Evolutionary conservation across 768 basidiomycete species (phyloP).

Genomic region (Agaricus blazei): DNA sequence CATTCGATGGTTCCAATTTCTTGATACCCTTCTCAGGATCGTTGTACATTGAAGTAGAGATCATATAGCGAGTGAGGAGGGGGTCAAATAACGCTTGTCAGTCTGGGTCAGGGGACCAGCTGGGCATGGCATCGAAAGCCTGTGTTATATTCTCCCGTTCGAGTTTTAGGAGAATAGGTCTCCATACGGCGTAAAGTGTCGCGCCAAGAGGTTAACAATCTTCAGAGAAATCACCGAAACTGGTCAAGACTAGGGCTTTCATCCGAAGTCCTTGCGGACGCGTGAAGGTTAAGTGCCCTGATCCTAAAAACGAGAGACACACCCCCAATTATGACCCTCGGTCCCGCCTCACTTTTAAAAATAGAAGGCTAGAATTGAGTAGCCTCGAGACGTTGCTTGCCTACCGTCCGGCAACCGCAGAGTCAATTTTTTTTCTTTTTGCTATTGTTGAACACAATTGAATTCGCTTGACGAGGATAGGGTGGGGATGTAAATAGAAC

Average conservation of each 20-base stretch:
- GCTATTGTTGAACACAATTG: too few relatives aligned
- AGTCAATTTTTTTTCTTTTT: too few relatives aligned
- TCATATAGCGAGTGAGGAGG: conserved; percentile 9
- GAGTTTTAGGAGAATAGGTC: conserved; percentile 13
- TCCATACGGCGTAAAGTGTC: conserved; percentile 24
- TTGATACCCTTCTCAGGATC: conserved; percentile 34
- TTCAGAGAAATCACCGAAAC: conserved; percentile 36
- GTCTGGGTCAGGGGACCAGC: background rate
- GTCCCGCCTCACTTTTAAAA: background rate
- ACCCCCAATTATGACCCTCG: background rate
- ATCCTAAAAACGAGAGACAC: background rate
- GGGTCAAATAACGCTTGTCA: too few relatives aligned
- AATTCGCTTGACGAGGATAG: too few relatives aligned
- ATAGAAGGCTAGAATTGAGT: background rate
- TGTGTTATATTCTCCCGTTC: conserved; percentile 18
- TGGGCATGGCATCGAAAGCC: background rate
- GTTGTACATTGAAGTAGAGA: conserved; percentile 20
- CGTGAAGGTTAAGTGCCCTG: conserved; percentile 7
- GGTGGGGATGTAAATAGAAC: too few relatives aligned
- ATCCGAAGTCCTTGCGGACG: conserved; percentile 32
- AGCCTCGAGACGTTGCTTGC: background rate
- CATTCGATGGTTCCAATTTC: conserved; percentile 22
- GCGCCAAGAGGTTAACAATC: conserved; percentile 18
- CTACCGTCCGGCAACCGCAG: background rate
- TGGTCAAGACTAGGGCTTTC: conserved; percentile 19